Base-by-base conservation (phyloP, 306 rosid genomes). In the Glycine soja region DNA sequence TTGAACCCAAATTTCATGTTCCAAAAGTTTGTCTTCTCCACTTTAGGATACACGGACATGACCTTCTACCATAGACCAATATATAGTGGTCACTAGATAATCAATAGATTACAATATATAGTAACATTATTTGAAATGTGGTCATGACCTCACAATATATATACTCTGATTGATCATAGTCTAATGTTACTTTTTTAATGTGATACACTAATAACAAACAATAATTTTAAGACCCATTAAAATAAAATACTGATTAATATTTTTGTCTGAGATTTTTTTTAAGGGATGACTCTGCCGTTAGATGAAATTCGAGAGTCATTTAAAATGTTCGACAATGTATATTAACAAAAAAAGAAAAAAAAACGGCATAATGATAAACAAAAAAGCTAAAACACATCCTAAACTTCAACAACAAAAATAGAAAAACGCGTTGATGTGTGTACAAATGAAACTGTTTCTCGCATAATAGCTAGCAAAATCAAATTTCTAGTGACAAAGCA, bases 341-440 rank as follows among this genome's bases (percentile, higher is more conserved):
- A 24, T 24, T 24, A 24, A 24, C 45, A 19, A 56, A 7, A 8
- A 68, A 56, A 56, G 50, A 19, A 24, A 24, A 11, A 34, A 72
- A 7, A 42, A 7, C 30, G 30, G 16, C 59, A 58, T 38, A 40
- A 42, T 54, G 38, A 9, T 30, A 36, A 43, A 47, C 13, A 72
- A 3, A 42, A 56, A 38, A 46, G 32, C 63, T 48, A 65, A 65
- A 83, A 52, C 78, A 70, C 50, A 47, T 43, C 24, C 72, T 30
- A 8, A 72, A 66, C 30, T 78, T 73, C 64, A 48, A 58, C 15
- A 58, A 56, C 45, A 79, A 74, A 67, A 40, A 72, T 40, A 78
- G 57, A 30, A 50, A 36, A 71, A 42, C 36, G 14, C 18, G 36
- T n/a, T 19, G 12, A 68, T 24, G 67, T 65, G 16, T 40, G 19